phyloP scores from a whole-genome alignment of 768 basidiomycete genomes.

The Lentinula detonsa region DNA sequence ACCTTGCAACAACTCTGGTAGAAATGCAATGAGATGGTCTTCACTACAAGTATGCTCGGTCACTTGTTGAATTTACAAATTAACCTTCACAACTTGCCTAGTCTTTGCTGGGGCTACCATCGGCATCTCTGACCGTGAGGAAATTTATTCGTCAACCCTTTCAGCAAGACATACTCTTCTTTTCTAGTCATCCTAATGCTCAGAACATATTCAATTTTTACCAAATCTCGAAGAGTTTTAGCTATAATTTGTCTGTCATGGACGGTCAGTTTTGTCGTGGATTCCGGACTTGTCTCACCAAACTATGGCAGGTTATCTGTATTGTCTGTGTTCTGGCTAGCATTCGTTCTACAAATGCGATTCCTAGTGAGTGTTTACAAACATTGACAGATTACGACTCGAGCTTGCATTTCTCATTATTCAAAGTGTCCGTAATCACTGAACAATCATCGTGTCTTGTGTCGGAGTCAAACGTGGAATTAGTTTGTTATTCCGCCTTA shows the following conservation, averaged over 20 bases:
- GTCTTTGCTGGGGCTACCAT: background rate
- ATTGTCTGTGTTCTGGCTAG: background rate
- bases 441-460: background rate
- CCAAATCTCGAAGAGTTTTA: background rate
- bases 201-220: background rate
- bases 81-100: background rate
- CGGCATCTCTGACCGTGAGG: background rate
- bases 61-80: no score
- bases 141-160: background rate
- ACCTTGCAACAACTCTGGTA: background rate
- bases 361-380: background rate
- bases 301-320: background rate
- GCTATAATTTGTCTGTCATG: background rate
- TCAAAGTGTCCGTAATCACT: no score
- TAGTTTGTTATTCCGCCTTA: background rate
- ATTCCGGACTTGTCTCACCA: background rate
- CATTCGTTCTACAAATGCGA: background rate
- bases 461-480: background rate
- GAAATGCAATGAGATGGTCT: background rate
- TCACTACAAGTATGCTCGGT: background rate
- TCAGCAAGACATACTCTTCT: background rate
- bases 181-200: slow-evolving; percentile 1
- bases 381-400: background rate
- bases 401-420: background rate
- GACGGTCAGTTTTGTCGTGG: background rate